Percentiles rank a stretch among this genome's conserved stretches.
Evolutionary conservation across 2,329 filamentous ascomycete species (phyloP).

Genomic region (Colletotrichum echinochloae): DNA sequence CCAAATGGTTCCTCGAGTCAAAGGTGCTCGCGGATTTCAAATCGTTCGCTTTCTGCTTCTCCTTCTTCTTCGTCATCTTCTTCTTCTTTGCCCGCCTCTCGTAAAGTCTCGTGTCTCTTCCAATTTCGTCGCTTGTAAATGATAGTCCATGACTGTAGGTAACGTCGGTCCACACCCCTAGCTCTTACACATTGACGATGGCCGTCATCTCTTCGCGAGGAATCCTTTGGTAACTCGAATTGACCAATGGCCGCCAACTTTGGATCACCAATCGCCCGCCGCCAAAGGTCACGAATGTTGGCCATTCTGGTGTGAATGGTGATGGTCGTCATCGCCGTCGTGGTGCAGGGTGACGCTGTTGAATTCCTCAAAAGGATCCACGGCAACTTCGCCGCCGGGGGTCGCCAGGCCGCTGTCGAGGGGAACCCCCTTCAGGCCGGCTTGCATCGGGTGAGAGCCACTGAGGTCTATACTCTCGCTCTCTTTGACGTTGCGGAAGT

Average conservation of each 20-base stretch:
- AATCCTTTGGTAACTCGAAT: background rate
- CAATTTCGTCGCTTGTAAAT: conserved; percentile 32
- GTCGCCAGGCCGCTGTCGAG: conserved; percentile 88
- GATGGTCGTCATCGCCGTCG: conserved; percentile 82
- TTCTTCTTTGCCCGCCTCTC: background rate
- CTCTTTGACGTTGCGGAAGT: conserved; percentile 98
- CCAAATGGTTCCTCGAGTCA: conserved; percentile 6
- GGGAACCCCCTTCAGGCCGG: conserved; percentile 78
- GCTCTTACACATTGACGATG: conserved; percentile 1
- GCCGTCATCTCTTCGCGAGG: background rate
- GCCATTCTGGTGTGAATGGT: conserved; percentile 44
- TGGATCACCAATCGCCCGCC: background rate
- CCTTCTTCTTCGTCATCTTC: too few relatives aligned
- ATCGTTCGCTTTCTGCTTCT: background rate
- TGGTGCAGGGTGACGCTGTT: conserved; percentile 98
- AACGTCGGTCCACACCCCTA: background rate
- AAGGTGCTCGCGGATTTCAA: conserved; percentile 5
- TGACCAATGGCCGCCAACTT: background rate
- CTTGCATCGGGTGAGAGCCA: conserved; percentile 62
- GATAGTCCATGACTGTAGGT: conserved; percentile 16
- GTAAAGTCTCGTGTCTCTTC: conserved; percentile 18
- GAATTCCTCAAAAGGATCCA: conserved; percentile 97
- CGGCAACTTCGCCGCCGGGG: conserved; percentile 76
- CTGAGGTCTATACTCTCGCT: conserved; percentile 92
- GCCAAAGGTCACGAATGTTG: conserved; percentile 16